Evolutionary conservation across 2,329 filamentous ascomycete species (phyloP).

Genomic region (Grosmannia huntii): DNA sequence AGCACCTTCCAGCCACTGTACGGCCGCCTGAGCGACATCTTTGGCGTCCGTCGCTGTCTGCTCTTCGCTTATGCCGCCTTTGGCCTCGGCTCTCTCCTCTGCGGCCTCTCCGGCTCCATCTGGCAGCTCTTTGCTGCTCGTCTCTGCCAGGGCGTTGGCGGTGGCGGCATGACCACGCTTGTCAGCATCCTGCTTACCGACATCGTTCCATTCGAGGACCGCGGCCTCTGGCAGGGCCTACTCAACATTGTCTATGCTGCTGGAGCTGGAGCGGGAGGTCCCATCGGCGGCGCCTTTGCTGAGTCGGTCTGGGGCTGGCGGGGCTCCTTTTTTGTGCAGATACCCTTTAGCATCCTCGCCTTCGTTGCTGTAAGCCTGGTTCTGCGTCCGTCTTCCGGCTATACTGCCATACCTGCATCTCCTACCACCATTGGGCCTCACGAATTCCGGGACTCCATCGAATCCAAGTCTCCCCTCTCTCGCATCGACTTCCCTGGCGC

Average conservation of each 20-base stretch:
- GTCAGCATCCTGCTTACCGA: constrained; percentile 51
- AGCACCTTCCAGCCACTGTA: constrained; percentile 65
- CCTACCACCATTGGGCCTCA: background rate
- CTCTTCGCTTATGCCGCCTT: constrained; percentile 37
- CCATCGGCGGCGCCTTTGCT: constrained; percentile 41
- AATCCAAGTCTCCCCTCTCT: too few relatives aligned
- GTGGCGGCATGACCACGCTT: constrained; percentile 45
- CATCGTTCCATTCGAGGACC: constrained; percentile 42
- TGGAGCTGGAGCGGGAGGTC: constrained; percentile 55
- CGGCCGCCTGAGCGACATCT: constrained; percentile 31
- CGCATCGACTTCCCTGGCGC: background rate
- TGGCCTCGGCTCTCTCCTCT: background rate
- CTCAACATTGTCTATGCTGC: background rate
- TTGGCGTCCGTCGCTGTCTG: constrained; percentile 52
- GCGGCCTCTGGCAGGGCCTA: constrained; percentile 23
- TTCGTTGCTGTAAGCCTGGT: background rate
- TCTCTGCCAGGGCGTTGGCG: constrained; percentile 46
- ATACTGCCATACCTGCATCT: background rate
- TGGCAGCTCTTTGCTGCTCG: constrained; percentile 21
- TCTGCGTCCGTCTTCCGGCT: too few relatives aligned
- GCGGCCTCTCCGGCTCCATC: constrained; percentile 33
- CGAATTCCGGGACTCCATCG: too few relatives aligned
- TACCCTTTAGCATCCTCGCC: background rate
- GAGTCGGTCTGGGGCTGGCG: background rate
- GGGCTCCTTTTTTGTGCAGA: background rate